These are phyloP conservation scores for Aspergillus sparsus DNA, from an alignment of 495 filamentous ascomycete species.

Conservation along the genomic window DNA sequence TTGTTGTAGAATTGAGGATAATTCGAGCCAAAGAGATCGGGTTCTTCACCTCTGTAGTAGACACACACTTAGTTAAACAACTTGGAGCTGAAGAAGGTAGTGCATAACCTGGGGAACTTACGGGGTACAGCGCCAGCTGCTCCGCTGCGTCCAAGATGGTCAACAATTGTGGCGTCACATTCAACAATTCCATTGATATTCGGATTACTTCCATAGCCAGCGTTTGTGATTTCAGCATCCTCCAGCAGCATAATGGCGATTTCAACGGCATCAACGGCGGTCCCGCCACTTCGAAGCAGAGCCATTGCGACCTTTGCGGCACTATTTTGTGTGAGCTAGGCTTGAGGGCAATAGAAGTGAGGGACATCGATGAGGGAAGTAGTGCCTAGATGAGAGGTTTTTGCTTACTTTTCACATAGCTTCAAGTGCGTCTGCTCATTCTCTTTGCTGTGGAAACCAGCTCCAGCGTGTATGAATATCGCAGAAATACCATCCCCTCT, in stretches of 20 bases:
- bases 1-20: conserved; percentile 72
- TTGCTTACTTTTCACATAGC: conserved; percentile 81
- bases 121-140: conserved; percentile 87
- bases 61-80: too few relatives aligned
- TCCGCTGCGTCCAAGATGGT: conserved; percentile 87
- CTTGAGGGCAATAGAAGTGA: neutral
- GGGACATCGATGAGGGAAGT: neutral
- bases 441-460: conserved; percentile 84
- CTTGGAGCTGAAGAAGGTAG: too few relatives aligned
- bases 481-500: conserved; percentile 54
- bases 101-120: conserved; percentile 47
- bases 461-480: conserved; percentile 95
- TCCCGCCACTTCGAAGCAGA: conserved; percentile 72
- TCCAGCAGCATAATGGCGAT: conserved; percentile 84
- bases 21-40: conserved; percentile 83
- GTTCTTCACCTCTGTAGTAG: conserved; percentile 75
- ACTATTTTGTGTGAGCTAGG: conserved; percentile 48
- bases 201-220: conserved; percentile 95
- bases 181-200: conserved; percentile 87
- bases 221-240: conserved; percentile 93
- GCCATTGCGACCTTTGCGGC: conserved; percentile 78
- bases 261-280: conserved; percentile 89
- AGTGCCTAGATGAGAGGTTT: neutral
- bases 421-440: conserved; percentile 83
- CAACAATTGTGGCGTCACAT: conserved; percentile 89